Percentiles rank a stretch among this genome's conserved stretches.
phyloP scores from a whole-genome alignment of 257 asterid species.

The Catharanthus roseus region DNA sequence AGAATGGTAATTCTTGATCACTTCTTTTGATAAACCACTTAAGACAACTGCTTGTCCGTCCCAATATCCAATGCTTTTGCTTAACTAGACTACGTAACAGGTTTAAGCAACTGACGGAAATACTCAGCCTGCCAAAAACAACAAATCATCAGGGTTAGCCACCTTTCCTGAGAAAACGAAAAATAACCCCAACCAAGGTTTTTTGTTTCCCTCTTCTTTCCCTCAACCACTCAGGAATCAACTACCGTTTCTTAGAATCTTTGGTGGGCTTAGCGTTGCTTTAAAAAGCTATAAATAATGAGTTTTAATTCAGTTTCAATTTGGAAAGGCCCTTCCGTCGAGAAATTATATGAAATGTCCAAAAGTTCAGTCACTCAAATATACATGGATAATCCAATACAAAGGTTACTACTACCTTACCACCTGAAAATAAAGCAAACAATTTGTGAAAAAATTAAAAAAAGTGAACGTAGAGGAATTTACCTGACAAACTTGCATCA shows the following conservation, averaged over 20 bases:
- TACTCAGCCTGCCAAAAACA: slow-evolving; percentile 68
- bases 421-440: neutral
- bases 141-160: slow-evolving; percentile 5
- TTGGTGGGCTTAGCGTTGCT: no score
- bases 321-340: no score
- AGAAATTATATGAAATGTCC: no score
- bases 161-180: neutral
- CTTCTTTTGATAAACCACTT: slow-evolving; percentile 11
- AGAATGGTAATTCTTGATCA: slow-evolving; percentile 11
- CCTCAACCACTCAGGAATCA: neutral
- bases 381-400: no score
- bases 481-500: slow-evolving; percentile 90
- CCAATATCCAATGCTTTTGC: slow-evolving; percentile 12
- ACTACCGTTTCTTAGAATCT: no score
- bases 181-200: neutral
- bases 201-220: neutral
- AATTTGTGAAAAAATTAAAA: neutral
- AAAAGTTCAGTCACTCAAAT: no score
- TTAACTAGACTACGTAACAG: slow-evolving; percentile 70
- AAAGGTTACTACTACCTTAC: neutral
- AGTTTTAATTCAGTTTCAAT: no score
- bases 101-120: slow-evolving; percentile 91
- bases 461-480: slow-evolving; percentile 5
- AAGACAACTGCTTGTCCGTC: slow-evolving; percentile 11
- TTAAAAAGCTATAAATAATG: no score